Percentiles rank a stretch among this genome's conserved stretches.
phyloP scores from a whole-genome alignment of 257 asterid species.

The Solanum habrochaites region DNA sequence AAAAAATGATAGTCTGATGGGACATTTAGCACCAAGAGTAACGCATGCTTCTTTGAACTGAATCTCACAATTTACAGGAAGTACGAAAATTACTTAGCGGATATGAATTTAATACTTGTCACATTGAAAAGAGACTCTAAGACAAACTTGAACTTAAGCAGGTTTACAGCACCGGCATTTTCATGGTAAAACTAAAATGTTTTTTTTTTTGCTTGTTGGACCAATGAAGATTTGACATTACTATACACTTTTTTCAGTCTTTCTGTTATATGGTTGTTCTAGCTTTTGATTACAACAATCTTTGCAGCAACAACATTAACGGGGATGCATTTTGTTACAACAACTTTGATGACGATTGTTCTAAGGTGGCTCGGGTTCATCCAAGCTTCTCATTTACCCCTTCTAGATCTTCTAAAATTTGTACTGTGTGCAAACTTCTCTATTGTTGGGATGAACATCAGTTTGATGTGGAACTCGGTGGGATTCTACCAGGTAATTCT shows the following conservation, averaged over 20 bases:
- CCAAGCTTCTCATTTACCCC: constrained; percentile 88
- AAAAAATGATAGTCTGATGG: not conserved
- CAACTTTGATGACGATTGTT: constrained; percentile 88
- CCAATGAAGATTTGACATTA: not conserved
- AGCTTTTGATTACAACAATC: constrained; percentile 18
- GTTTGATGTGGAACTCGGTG: constrained; percentile 99
- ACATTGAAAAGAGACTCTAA: not conserved
- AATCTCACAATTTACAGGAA: not conserved
- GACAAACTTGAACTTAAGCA: not conserved
- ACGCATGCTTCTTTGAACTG: not conserved
- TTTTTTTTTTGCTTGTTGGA: not conserved
- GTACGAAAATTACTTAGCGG: not conserved
- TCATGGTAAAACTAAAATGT: not conserved
- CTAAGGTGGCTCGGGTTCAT: constrained; percentile 95
- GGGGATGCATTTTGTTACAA: constrained; percentile 92
- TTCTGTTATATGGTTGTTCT: not conserved
- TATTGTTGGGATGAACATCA: constrained; percentile 97
- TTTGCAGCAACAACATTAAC: constrained; percentile 94
- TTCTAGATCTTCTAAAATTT: constrained; percentile 72
- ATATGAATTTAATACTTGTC: not conserved
- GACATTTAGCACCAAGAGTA: not conserved
- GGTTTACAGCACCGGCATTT: not conserved
- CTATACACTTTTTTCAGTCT: not conserved
- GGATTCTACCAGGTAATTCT: constrained; percentile 91
- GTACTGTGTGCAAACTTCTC: constrained; percentile 90